Evolutionary conservation across 345 rosid species (phyloP), one percentile per base, ranked within the genome.

Genomic region (Fremontodendron californicum): DNA sequence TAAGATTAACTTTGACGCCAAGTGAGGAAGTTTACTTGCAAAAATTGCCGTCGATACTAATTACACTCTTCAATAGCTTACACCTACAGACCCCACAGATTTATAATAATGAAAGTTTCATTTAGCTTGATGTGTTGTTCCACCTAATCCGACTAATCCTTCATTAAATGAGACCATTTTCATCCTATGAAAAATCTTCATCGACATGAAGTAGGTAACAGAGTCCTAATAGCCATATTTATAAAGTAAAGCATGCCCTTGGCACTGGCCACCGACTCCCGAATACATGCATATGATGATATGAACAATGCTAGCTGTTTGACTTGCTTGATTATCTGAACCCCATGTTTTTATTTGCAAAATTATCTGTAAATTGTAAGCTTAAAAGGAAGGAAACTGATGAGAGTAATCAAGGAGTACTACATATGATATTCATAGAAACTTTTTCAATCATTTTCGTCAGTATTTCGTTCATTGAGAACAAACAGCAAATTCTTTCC

Each of bases 1-100:
- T 6, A 73, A 21, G 51, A 55, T 73, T 52, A 73, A 73, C 65
- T 45, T 73, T 55, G 63, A 73, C 76, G 65, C 76, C 48, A 55
- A 73, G 65, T 13, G 65, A 73, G 16, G 3, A 8, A 54, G 75
- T 37, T 45, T 39, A 37, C 15, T 39, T 54, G 37, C 25, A 25
- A 31, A 54, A 72, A 54, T 37, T 73, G 46, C 35, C 21, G 33
- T 29, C 40, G 62, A 33, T 4, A 33, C 31, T 23, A 10, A 45
- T 13, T 23, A n/a, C 21, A 21, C 33, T 35, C 75, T 52, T 39
- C 29, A 21, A 33, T 9, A 33, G 43, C 43, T 51, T 11, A 18
- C 46, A 21, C 16, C 52, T 54, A 54, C 31, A 72, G 11, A 72
- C 46, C 62, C 31, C 43, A 52, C 45, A 6, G 12, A 54, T 70